Evolutionary conservation across 2,329 filamentous ascomycete genomes (phyloP).

Genomic region (Colletotrichum eleusines): DNA sequence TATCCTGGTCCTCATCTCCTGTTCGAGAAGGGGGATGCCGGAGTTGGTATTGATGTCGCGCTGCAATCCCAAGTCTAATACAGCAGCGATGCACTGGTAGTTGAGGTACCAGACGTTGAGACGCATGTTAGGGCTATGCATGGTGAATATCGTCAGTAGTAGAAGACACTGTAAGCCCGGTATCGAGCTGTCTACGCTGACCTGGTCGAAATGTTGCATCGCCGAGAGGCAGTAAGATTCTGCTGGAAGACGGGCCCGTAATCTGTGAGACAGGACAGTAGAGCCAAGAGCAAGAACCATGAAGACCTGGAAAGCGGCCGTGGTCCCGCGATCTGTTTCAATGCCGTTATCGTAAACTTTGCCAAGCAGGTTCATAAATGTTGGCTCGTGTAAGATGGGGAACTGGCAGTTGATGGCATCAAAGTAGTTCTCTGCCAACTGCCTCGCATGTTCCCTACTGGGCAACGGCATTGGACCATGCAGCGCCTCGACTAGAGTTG

Average conservation of each 20-base stretch:
- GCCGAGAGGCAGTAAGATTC: slow-evolving; percentile 64
- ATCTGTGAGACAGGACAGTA: slow-evolving; percentile 57
- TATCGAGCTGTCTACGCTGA: slow-evolving; percentile 62
- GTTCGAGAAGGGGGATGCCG: slow-evolving; percentile 60
- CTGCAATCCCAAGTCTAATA: slow-evolving; percentile 65
- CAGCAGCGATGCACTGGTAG: slow-evolving; percentile 64
- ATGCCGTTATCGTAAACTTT: slow-evolving; percentile 50
- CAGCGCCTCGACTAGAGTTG: slow-evolving; percentile 49
- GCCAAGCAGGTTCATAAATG: slow-evolving; percentile 50
- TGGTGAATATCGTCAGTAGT: slow-evolving; percentile 60
- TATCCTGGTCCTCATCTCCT: slow-evolving; percentile 66
- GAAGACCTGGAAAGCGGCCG: slow-evolving; percentile 60
- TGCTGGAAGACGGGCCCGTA: slow-evolving; percentile 57
- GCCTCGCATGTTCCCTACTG: slow-evolving; percentile 51
- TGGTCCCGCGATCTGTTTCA: slow-evolving; percentile 44
- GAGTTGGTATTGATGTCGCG: slow-evolving; percentile 57
- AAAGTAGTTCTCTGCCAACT: slow-evolving; percentile 62
- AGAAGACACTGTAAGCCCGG: slow-evolving; percentile 63
- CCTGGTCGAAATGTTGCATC: slow-evolving; percentile 58
- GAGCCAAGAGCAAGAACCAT: slow-evolving; percentile 67
- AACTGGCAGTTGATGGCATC: slow-evolving; percentile 61
- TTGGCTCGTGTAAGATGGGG: slow-evolving; percentile 61
- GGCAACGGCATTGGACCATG: slow-evolving; percentile 51
- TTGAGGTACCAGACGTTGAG: slow-evolving; percentile 67
- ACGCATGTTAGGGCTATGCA: slow-evolving; percentile 61